phyloP scores from a whole-genome alignment of 495 filamentous ascomycete genomes.

The Lepraria neglecta region DNA sequence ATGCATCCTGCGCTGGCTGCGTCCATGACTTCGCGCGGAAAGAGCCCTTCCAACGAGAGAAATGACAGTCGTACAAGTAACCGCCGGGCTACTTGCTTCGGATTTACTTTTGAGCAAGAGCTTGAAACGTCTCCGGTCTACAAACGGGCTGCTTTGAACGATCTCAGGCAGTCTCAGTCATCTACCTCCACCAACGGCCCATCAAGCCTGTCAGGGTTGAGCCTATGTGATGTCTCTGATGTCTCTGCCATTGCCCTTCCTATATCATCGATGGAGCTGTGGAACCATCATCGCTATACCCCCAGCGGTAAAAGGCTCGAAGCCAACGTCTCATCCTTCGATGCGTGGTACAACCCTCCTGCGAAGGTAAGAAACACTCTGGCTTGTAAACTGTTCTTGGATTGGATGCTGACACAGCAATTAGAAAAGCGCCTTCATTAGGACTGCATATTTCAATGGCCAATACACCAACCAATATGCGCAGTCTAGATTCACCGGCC shows the following conservation, averaged over 20 bases:
- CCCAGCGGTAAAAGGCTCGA: not conserved
- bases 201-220: constrained; percentile 26
- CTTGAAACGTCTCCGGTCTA: constrained; percentile 23
- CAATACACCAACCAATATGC: constrained; percentile 29
- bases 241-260: constrained; percentile 25
- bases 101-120: constrained; percentile 20
- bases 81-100: constrained; percentile 9
- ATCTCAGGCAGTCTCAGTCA: constrained; percentile 15
- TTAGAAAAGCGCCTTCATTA: constrained; percentile 27
- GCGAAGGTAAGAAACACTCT: constrained; percentile 12
- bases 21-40: not conserved
- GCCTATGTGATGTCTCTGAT: constrained; percentile 23
- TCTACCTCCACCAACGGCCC: constrained; percentile 18
- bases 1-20: constrained; percentile 19
- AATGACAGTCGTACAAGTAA: constrained; percentile 12
- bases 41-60: constrained; percentile 9
- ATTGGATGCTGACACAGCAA: not conserved
- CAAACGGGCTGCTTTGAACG: constrained; percentile 19
- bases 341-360: constrained; percentile 27
- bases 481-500: constrained; percentile 25
- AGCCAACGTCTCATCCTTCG: constrained; percentile 7
- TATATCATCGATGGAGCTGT: constrained; percentile 22
- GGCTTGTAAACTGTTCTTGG: not conserved
- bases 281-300: constrained; percentile 26
- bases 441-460: constrained; percentile 27